Evolutionary conservation across 768 basidiomycete species (phyloP), one percentile per base, ranked within the genome.

Genomic region (Boletus tylopilopsis): DNA sequence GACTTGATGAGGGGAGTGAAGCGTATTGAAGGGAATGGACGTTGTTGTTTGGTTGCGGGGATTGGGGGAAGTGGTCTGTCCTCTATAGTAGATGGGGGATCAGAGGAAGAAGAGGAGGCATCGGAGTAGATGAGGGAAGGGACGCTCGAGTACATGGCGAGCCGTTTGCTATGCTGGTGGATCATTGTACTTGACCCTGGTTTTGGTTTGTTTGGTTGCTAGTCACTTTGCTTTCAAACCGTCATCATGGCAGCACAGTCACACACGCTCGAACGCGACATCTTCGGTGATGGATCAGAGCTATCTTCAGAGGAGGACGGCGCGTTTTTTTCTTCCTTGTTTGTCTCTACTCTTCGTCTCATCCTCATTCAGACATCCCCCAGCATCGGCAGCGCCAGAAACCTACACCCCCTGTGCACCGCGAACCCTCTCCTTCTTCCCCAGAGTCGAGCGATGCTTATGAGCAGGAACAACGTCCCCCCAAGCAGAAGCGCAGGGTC

Each of bases 201-300:
- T 12, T 6, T 30, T 30, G 6, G 29, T 30, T 30, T 30, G 29
- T 30, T 30, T 6, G 7, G 29, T 3, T 35, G n/a, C n/a, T n/a
- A n/a, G n/a, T n/a, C n/a, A n/a, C n/a, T 47, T 41, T 50, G 12
- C 9, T 3, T n/a, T 8, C 2, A 0, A 2, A 56, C 58, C n/a
- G 15, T 24, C 51, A 18, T 43, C 32, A 62, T 61, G 60, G 33
- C 52, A 21, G 2, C 24, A 7, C 34, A 0, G 5, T 11, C 22
- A 2, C 18, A 35, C 27, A 18, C 18, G 6, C 80, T 85, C 29
- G 84, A 79, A 49, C 82, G 80, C 43, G 84, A 85, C 60, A 85
- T 91, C 49, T 93, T 92, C 61, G 90, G 87, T 53, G 86, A 86
- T 33, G 87, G 87, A 59, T 90, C 90, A 4, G 92, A 94, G 54